A percentile compares a stretch with the other conserved stretches of the same genome.
phyloP scores from a whole-genome alignment of 345 rosid genomes.

The Boechera stricta region DNA sequence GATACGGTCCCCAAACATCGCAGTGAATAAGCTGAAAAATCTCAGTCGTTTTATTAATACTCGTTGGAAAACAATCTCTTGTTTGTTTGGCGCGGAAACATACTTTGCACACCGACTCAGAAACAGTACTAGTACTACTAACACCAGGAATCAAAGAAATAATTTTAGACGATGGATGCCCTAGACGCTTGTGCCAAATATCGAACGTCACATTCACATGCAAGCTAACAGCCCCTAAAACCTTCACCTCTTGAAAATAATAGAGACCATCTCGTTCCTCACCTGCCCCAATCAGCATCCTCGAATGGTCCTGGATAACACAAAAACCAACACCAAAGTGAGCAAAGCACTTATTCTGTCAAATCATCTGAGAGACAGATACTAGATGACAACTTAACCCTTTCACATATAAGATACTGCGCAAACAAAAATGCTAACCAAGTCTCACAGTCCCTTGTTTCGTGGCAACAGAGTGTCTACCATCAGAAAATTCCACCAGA shows the following conservation, averaged over 20 bases:
- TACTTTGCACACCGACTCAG: neutral
- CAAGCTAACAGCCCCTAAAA: neutral
- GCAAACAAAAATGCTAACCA: neutral
- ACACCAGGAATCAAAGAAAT: neutral
- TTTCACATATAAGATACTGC: neutral
- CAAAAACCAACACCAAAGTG: neutral
- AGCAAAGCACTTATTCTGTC: neutral
- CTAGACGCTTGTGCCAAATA: neutral
- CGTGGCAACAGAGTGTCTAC: neutral
- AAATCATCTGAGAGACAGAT: neutral
- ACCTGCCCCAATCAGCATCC: neutral
- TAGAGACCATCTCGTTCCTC: neutral
- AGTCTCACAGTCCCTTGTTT: rapidly evolving
- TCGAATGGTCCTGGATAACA: neutral
- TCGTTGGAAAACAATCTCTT: neutral
- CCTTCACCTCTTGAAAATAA: neutral
- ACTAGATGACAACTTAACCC: neutral
- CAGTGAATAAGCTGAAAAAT: neutral
- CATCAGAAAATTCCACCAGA: neutral
- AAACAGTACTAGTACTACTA: neutral
- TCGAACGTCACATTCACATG: neutral
- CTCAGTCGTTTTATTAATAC: neutral
- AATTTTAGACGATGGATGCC: neutral
- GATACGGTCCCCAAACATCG: neutral
- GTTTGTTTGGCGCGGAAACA: constrained; percentile 1